Evolutionary conservation across 257 asterid species (phyloP).

Genomic region (Solanum gracilifrons): DNA sequence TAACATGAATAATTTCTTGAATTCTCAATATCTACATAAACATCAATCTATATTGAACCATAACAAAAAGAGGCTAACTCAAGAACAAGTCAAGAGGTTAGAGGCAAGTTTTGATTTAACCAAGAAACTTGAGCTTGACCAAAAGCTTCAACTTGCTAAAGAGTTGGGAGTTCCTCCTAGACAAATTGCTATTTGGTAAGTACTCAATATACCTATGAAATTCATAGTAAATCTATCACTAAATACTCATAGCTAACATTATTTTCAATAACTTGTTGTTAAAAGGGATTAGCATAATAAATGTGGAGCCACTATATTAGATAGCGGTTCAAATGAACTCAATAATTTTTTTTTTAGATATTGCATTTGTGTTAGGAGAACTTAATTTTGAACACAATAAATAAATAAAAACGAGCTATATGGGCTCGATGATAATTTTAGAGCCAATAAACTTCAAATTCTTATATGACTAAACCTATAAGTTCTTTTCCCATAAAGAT

Average conservation of each 20-base stretch:
- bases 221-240: not conserved
- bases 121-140: constrained; percentile 77
- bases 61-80: constrained; percentile 54
- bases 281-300: no score
- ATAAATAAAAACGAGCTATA: not conserved
- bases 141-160: constrained; percentile 57
- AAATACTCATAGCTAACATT: not conserved
- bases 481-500: no score
- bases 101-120: constrained; percentile 59
- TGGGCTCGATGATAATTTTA: not conserved
- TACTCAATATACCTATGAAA: not conserved
- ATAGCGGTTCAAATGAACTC: not conserved
- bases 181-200: constrained; percentile 78
- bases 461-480: not conserved
- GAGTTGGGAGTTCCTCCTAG: constrained; percentile 72
- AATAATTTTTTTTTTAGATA: not conserved
- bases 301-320: not conserved
- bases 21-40: constrained; percentile 15
- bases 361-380: not conserved
- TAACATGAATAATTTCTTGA: constrained; percentile 19
- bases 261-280: not conserved
- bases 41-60: constrained; percentile 12
- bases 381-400: not conserved
- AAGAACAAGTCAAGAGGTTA: constrained; percentile 58
- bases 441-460: not conserved